Conservation (phyloP, 2,329 filamentous ascomycete species). For the Didymosphaeria variabile region DNA sequence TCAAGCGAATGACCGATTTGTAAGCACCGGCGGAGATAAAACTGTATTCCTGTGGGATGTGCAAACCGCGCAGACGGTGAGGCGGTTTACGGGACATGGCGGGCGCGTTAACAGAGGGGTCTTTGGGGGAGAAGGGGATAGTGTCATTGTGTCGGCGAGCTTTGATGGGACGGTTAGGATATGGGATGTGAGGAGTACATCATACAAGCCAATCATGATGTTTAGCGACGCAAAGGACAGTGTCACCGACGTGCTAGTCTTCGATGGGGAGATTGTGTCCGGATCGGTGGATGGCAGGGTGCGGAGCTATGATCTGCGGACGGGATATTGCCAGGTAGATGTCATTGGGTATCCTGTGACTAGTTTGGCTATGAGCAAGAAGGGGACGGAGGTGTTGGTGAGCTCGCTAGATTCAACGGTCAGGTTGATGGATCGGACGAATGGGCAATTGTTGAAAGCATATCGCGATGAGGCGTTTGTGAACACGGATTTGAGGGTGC, state of each 20-base stretch:
- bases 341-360: slow-evolving; percentile 69
- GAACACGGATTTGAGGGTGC: slow-evolving; percentile 78
- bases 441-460: slow-evolving; percentile 75
- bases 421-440: slow-evolving; percentile 80
- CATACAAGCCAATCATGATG: slow-evolving; percentile 73
- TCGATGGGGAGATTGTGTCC: slow-evolving; percentile 66
- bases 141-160: slow-evolving; percentile 74
- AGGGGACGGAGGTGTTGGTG: slow-evolving; percentile 78
- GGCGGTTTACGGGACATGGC: slow-evolving; percentile 77
- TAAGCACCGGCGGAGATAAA: slow-evolving; percentile 88
- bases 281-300: slow-evolving; percentile 88
- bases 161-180: slow-evolving; percentile 79
- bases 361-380: slow-evolving; percentile 73
- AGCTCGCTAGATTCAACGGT: slow-evolving; percentile 79
- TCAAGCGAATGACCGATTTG: slow-evolving; percentile 82
- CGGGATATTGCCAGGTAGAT: slow-evolving; percentile 66
- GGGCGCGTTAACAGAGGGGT: slow-evolving; percentile 79
- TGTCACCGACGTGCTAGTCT: slow-evolving; percentile 58
- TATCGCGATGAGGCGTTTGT: slow-evolving; percentile 68
- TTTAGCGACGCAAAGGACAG: slow-evolving; percentile 77
- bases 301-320: slow-evolving; percentile 82
- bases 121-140: slow-evolving; percentile 80
- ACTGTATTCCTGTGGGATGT: slow-evolving; percentile 96
- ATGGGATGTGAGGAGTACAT: slow-evolving; percentile 60
- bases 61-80: slow-evolving; percentile 76